These are phyloP conservation scores for Moesziomyces sp. DNA, from an alignment of 1,284 basidiomycete species.

Conservation along the genomic window DNA sequence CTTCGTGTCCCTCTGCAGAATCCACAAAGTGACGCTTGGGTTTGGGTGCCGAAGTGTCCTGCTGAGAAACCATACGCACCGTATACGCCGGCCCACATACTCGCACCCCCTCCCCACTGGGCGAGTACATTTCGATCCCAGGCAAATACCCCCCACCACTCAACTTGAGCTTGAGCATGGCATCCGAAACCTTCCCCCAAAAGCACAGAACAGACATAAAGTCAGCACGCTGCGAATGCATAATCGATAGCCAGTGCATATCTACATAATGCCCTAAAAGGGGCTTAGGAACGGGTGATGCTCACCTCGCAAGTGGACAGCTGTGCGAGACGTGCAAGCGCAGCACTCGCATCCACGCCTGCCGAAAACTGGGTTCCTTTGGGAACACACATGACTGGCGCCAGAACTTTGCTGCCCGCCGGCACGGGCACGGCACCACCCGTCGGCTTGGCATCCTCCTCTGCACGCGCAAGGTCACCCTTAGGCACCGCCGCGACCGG, in stretches of 20 bases:
- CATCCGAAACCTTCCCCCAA: slow-evolving; percentile 80
- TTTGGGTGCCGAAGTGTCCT: slow-evolving; percentile 76
- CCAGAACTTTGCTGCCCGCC: slow-evolving; percentile 36
- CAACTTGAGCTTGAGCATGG: slow-evolving; percentile 83
- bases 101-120: slow-evolving; percentile 53
- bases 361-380: slow-evolving; percentile 21
- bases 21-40: slow-evolving; percentile 85
- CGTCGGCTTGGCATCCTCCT: slow-evolving; percentile 21
- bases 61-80: slow-evolving; percentile 81
- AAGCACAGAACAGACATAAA: background rate
- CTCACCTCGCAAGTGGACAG: slow-evolving; percentile 55
- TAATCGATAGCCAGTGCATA: background rate
- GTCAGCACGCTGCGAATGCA: slow-evolving; percentile 7
- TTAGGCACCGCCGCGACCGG: slow-evolving; percentile 30
- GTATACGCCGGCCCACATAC: slow-evolving; percentile 85
- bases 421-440: slow-evolving; percentile 26
- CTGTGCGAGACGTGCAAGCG: slow-evolving; percentile 36
- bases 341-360: slow-evolving; percentile 2
- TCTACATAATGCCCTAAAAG: background rate
- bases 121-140: slow-evolving; percentile 77
- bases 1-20: slow-evolving; percentile 74
- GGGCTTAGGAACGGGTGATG: slow-evolving; percentile 24
- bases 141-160: slow-evolving; percentile 83
- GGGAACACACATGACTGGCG: slow-evolving; percentile 48
- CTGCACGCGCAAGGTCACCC: slow-evolving; percentile 19